Percentiles rank a stretch among this genome's conserved stretches.
Conservation (phyloP, 2,329 filamentous ascomycete genomes). For the Sclerotiophoma versabilis region DNA sequence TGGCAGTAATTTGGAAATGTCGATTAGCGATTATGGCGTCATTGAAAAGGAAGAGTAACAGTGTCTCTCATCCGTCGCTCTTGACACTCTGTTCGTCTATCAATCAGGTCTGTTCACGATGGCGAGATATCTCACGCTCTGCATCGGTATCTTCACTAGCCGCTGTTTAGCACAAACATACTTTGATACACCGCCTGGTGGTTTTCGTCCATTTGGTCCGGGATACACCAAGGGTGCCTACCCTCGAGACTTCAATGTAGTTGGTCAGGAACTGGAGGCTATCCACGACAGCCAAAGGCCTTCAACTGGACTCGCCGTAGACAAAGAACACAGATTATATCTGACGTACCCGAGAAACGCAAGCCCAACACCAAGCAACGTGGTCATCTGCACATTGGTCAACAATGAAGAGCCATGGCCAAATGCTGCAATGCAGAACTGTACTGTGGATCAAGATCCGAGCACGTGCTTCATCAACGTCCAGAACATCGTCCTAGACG, state of each 20-base stretch:
- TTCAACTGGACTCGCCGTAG: slow-evolving; percentile 52
- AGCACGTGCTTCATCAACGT: slow-evolving; percentile 56
- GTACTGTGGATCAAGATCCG: slow-evolving; percentile 47
- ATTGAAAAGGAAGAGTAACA: neutral
- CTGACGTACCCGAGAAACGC: slow-evolving; percentile 54
- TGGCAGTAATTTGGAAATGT: neutral
- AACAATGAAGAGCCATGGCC: slow-evolving; percentile 52
- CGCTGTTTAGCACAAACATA: slow-evolving; percentile 5
- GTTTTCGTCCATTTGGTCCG: slow-evolving; percentile 21
- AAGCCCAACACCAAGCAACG: slow-evolving; percentile 48
- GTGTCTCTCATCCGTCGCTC: neutral
- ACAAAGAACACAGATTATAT: slow-evolving; percentile 49
- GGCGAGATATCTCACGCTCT: neutral
- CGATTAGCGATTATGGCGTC: neutral
- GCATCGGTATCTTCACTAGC: neutral
- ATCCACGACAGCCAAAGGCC: slow-evolving; percentile 49
- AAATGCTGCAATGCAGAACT: slow-evolving; percentile 51
- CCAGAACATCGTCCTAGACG: slow-evolving; percentile 55
- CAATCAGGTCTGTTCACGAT: neutral
- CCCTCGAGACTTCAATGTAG: slow-evolving; percentile 48
- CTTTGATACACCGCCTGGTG: slow-evolving; percentile 18
- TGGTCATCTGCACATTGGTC: slow-evolving; percentile 50
- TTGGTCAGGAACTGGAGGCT: slow-evolving; percentile 46
- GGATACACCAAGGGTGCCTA: slow-evolving; percentile 26
- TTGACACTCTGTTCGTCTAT: neutral